phyloP scores from a whole-genome alignment of 768 basidiomycete species.

The Cystobasidium tubakii region DNA sequence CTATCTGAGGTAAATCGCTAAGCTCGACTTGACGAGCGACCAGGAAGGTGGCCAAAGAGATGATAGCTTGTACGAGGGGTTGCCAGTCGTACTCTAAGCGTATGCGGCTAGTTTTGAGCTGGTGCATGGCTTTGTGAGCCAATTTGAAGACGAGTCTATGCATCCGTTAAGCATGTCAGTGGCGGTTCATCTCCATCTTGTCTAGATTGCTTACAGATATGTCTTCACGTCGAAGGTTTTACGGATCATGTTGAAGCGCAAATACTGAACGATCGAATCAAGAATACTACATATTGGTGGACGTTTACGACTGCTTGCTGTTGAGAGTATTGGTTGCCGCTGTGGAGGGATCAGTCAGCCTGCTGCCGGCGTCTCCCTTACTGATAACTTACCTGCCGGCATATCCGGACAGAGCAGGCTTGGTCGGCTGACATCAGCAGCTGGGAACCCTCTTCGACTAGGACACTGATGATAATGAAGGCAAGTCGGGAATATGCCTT shows the following conservation, averaged over 20 bases:
- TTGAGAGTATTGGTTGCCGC: slow-evolving; percentile 22
- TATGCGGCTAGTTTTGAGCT: slow-evolving; percentile 19
- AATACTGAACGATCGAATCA: slow-evolving; percentile 14
- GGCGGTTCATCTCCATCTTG: background rate
- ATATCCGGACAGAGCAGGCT: slow-evolving; percentile 19
- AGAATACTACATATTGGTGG: slow-evolving; percentile 31
- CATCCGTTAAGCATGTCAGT: background rate
- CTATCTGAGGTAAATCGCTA: slow-evolving; percentile 11
- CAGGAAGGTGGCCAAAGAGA: slow-evolving; percentile 10
- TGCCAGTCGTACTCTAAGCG: slow-evolving; percentile 28
- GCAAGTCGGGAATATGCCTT: slow-evolving; percentile 13
- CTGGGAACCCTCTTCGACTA: slow-evolving; percentile 30
- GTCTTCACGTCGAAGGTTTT: slow-evolving; percentile 12
- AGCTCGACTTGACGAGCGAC: slow-evolving; percentile 32
- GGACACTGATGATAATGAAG: slow-evolving; percentile 11
- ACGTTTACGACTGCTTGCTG: background rate
- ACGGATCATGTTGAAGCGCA: slow-evolving; percentile 22
- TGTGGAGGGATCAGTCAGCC: background rate
- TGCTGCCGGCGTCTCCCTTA: background rate
- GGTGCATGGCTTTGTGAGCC: slow-evolving; percentile 28
- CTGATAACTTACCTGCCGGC: slow-evolving; percentile 24
- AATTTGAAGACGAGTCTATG: slow-evolving; percentile 6
- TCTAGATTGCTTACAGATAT: slow-evolving; percentile 15
- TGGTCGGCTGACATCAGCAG: slow-evolving; percentile 11
- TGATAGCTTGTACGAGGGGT: background rate